A percentile compares a stretch with the other conserved stretches of the same genome.
These are phyloP conservation scores for Fusarium continuum DNA, from an alignment of 2,329 filamentous ascomycete genomes.

Conservation along the genomic window DNA sequence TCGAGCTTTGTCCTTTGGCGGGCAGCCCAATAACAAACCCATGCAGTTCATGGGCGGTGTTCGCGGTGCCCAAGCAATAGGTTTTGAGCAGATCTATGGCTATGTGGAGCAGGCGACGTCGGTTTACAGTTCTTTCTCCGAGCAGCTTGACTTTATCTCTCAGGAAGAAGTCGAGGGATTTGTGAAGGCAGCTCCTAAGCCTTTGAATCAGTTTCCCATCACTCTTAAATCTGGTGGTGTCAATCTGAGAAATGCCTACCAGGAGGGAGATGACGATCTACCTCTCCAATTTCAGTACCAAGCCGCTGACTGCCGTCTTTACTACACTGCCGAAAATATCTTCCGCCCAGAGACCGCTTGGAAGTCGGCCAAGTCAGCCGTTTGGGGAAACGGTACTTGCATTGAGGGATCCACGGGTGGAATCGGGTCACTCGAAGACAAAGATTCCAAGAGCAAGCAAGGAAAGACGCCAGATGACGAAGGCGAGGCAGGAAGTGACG, in stretches of 20 bases:
- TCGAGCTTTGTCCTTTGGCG: no score
- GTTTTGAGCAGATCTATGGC: neutral
- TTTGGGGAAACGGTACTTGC: neutral
- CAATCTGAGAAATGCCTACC: slow-evolving; percentile 14
- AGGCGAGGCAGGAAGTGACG: no score
- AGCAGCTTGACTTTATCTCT: neutral
- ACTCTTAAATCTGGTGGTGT: neutral
- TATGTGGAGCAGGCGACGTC: neutral
- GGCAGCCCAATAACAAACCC: no score
- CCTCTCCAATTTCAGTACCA: slow-evolving; percentile 28
- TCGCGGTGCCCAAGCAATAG: no score
- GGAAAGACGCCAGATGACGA: no score
- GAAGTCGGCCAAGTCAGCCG: neutral
- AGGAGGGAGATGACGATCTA: neutral
- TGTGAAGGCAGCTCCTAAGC: neutral
- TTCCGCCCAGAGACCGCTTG: neutral
- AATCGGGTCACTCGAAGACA: neutral
- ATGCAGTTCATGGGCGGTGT: no score
- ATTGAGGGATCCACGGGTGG: neutral
- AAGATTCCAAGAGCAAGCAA: no score
- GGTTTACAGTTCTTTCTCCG: no score
- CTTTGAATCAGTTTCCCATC: neutral
- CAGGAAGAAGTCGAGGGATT: neutral
- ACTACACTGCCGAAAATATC: slow-evolving; percentile 2
- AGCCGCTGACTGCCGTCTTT: slow-evolving; percentile 20